Evolutionary conservation across 1,284 basidiomycete genomes (phyloP).

Genomic region (Moesziomyces globuligerus): DNA sequence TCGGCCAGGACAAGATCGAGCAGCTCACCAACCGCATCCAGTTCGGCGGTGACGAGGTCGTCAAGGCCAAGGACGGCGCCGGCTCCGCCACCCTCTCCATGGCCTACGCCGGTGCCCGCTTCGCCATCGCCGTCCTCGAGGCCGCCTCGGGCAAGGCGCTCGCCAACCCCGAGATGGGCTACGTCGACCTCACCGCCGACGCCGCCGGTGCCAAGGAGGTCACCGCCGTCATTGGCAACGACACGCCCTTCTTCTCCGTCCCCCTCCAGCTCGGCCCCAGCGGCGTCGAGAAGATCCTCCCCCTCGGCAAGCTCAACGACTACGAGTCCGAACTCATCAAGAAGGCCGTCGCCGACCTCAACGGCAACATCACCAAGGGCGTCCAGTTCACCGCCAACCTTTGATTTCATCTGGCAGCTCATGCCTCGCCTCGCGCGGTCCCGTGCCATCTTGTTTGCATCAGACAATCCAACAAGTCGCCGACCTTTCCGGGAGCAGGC

Average conservation of each 20-base stretch:
- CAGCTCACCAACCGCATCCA: conserved; percentile 86
- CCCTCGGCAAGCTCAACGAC: conserved; percentile 70
- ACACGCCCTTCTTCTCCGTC: conserved; percentile 64
- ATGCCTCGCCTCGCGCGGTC: too few relatives aligned
- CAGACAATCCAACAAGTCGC: too few relatives aligned
- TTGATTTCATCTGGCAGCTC: conserved; percentile 4
- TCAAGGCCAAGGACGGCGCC: conserved; percentile 87
- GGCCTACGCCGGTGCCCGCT: conserved; percentile 75
- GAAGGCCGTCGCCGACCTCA: conserved; percentile 71
- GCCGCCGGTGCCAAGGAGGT: conserved; percentile 58
- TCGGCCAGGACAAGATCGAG: conserved; percentile 70
- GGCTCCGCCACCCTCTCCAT: conserved; percentile 90
- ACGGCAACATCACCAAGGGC: conserved; percentile 71
- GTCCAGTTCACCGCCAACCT: conserved; percentile 54
- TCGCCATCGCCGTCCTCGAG: conserved; percentile 60
- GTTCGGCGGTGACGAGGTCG: conserved; percentile 91
- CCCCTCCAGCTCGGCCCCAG: conserved; percentile 63
- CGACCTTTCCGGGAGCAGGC: too few relatives aligned
- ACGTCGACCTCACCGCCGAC: conserved; percentile 63
- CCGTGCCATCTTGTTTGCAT: too few relatives aligned
- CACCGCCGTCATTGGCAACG: conserved; percentile 54
- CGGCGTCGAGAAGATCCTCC: conserved; percentile 72
- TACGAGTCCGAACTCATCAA: conserved; percentile 71
- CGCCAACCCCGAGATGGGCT: conserved; percentile 59
- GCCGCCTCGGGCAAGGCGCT: conserved; percentile 58